Evolutionary conservation across 192 early-diverging fungal genomes (phyloP).

Genomic region (Coemansia umbellata): DNA sequence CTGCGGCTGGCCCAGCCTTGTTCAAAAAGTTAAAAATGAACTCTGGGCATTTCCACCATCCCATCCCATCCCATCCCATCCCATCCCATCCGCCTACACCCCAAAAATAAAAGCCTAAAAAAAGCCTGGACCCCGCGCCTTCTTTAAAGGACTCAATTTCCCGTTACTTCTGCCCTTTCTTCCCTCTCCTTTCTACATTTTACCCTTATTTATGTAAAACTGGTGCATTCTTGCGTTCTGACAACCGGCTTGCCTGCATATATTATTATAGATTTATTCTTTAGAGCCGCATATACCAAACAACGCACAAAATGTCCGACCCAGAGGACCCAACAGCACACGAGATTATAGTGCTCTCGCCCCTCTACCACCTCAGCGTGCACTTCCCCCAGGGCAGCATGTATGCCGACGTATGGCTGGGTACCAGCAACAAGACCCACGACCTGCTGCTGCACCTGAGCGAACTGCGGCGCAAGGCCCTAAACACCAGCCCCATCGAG

Average conservation of each 20-base stretch:
- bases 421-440: conserved; percentile 30
- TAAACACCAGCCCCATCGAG: conserved; percentile 35
- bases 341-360: conserved; percentile 46
- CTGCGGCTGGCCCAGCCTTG: too few species aligned
- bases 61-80: too few species aligned
- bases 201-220: background rate
- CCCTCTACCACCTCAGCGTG: conserved; percentile 42
- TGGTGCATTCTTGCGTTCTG: background rate
- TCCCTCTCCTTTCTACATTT: background rate
- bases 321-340: conserved; percentile 45
- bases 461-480: conserved; percentile 40
- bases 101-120: too few species aligned
- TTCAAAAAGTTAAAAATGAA: too few species aligned
- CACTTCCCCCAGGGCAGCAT: conserved; percentile 47
- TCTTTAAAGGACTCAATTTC: too few species aligned
- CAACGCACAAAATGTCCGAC: conserved; percentile 2
- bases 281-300: background rate
- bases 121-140: too few species aligned
- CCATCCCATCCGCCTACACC: too few species aligned
- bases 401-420: conserved; percentile 48
- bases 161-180: background rate
- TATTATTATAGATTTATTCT: too few species aligned
- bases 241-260: too few species aligned
- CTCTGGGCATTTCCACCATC: too few species aligned
- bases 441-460: conserved; percentile 41